Evolutionary conservation across 306 rosid genomes (phyloP).

Genomic region (barrel medic (Medicago truncatula)): DNA sequence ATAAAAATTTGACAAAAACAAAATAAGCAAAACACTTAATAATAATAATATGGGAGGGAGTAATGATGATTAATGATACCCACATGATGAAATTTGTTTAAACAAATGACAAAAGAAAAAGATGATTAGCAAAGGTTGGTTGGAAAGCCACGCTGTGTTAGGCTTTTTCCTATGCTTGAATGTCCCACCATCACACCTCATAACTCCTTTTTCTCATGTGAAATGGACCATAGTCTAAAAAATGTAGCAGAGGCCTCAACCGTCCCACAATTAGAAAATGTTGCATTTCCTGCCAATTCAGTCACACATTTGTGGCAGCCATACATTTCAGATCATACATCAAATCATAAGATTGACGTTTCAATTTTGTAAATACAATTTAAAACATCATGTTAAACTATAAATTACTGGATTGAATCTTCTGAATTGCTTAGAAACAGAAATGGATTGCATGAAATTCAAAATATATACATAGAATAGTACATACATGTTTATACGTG

Average conservation of each 20-base stretch:
- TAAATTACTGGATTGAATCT: no score
- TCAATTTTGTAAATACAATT: no score
- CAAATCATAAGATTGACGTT: no score
- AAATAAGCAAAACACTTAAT: background rate
- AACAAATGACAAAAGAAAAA: slow-evolving; percentile 41
- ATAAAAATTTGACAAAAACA: slow-evolving; percentile 21
- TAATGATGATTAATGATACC: slow-evolving; percentile 57
- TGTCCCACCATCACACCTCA: slow-evolving; percentile 47
- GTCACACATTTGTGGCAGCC: no score
- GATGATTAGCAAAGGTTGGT: slow-evolving; percentile 52
- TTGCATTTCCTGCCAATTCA: no score
- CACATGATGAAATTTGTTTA: slow-evolving; percentile 46
- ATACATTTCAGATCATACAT: no score
- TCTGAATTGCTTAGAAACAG: no score
- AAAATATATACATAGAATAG: no score
- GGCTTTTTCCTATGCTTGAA: slow-evolving; percentile 47
- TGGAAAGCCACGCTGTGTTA: slow-evolving; percentile 59
- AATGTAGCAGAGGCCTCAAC: slow-evolving; percentile 22
- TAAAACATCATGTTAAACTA: no score
- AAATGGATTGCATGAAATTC: no score
- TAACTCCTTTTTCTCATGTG: background rate
- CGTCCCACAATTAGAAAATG: slow-evolving; percentile 34
- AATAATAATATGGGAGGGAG: background rate
- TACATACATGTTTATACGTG: no score
- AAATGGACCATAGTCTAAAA: background rate